Evolutionary conservation across 805 yeast genomes (phyloP).

Genomic region (Kurtzmaniella fragi): DNA sequence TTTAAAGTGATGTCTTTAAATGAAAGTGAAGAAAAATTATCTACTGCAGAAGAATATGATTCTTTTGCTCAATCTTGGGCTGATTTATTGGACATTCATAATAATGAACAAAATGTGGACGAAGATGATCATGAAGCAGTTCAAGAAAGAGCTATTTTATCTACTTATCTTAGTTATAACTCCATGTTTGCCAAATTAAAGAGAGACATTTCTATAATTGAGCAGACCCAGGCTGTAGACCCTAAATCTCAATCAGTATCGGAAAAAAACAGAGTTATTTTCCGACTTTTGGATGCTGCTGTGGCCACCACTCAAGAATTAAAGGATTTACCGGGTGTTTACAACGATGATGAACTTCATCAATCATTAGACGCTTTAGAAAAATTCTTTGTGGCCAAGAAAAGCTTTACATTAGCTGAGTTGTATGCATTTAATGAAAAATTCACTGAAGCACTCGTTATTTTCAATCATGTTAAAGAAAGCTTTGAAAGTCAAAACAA

Average conservation of each 20-base stretch:
- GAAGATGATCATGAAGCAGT: slow-evolving; percentile 52
- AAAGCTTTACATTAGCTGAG: slow-evolving; percentile 40
- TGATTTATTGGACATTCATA: slow-evolving; percentile 59
- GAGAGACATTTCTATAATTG: slow-evolving; percentile 59
- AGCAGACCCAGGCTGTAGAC: slow-evolving; percentile 17
- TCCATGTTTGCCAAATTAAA: slow-evolving; percentile 60
- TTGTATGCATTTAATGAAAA: slow-evolving; percentile 37
- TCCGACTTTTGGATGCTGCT: slow-evolving; percentile 48
- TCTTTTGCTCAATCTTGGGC: slow-evolving; percentile 59
- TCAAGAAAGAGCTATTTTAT: slow-evolving; percentile 68
- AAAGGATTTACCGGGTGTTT: slow-evolving; percentile 86
- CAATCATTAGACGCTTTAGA: slow-evolving; percentile 48
- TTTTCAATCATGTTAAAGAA: slow-evolving; percentile 23
- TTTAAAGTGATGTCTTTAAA: slow-evolving; percentile 43
- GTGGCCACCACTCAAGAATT: slow-evolving; percentile 52
- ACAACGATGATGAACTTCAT: slow-evolving; percentile 69
- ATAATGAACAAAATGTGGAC: slow-evolving; percentile 42
- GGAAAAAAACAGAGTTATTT: slow-evolving; percentile 34
- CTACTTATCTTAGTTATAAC: slow-evolving; percentile 72
- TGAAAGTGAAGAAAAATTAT: slow-evolving; percentile 15
- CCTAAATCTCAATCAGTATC: slow-evolving; percentile 10
- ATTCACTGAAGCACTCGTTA: slow-evolving; percentile 44
- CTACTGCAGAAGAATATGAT: slow-evolving; percentile 48
- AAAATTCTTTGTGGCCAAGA: slow-evolving; percentile 41
- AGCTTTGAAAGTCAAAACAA: slow-evolving; percentile 5